phyloP scores from a whole-genome alignment of 768 basidiomycete species.

The Termitomyces sp. region DNA sequence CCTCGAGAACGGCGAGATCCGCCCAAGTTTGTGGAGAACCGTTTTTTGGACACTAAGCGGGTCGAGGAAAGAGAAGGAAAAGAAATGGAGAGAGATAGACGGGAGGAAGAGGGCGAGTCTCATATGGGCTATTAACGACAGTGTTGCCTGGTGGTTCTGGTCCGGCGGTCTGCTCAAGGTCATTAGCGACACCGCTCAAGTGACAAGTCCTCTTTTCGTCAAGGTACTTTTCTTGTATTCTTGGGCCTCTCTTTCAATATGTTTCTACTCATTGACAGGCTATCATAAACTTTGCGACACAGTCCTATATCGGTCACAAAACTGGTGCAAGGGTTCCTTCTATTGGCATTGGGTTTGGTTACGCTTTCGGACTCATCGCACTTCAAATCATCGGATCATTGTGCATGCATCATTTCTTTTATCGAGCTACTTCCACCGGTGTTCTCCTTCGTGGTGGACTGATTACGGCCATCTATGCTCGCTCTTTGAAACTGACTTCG shows the following conservation, averaged over 20 bases:
- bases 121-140: constrained; percentile 67
- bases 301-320: constrained; percentile 50
- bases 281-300: constrained; percentile 64
- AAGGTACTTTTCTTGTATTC: constrained; percentile 52
- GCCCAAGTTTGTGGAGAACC: constrained; percentile 44
- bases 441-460: constrained; percentile 80
- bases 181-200: constrained; percentile 66
- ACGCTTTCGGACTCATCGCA: constrained; percentile 61
- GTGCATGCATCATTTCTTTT: constrained; percentile 80
- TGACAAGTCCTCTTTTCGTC: constrained; percentile 72
- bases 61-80: constrained; percentile 48
- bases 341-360: constrained; percentile 62
- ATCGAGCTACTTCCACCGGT: constrained; percentile 65
- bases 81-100: constrained; percentile 55
- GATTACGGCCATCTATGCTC: constrained; percentile 82
- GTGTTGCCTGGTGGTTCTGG: constrained; percentile 79
- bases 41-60: constrained; percentile 61
- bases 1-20: constrained; percentile 59
- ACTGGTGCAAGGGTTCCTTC: constrained; percentile 30
- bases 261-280: constrained; percentile 31
- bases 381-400: constrained; percentile 67
- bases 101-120: constrained; percentile 64
- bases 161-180: constrained; percentile 52
- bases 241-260: not conserved
- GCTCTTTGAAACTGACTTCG: constrained; percentile 69